Conservation (phyloP, 1,284 basidiomycete species). For the Boletus coffeatus region DNA sequence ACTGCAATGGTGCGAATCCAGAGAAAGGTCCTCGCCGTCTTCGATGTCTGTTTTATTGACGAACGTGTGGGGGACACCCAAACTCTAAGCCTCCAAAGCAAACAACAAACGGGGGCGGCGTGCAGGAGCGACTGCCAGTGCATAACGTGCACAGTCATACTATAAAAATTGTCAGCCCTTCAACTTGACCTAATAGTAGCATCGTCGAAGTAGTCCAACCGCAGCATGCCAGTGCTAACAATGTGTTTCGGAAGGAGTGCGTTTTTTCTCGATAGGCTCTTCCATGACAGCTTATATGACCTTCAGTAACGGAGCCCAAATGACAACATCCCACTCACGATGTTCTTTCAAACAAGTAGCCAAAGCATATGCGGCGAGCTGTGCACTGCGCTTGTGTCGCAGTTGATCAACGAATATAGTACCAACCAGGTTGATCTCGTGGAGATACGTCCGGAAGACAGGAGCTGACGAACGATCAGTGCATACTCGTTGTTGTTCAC, state of each 20-base stretch:
- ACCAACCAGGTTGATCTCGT: not conserved
- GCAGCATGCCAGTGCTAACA: too few species aligned
- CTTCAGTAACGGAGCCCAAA: not conserved
- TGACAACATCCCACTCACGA: conserved; percentile 3
- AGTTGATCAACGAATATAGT: conserved; percentile 13
- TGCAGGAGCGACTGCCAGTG: too few species aligned
- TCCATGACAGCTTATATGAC: conserved; percentile 17
- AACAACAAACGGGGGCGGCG: too few species aligned
- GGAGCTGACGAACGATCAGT: conserved; percentile 4
- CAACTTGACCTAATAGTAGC: conserved; percentile 10
- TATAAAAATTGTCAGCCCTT: conserved; percentile 11
- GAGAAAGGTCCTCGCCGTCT: too few species aligned
- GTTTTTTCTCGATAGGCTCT: not conserved
- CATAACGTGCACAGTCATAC: too few species aligned
- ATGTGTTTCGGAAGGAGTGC: conserved; percentile 6
- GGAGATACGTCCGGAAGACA: conserved; percentile 4
- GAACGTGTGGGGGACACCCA: too few species aligned
- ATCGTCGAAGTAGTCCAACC: conserved; percentile 15
- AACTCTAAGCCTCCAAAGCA: too few species aligned
- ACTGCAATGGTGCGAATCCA: too few species aligned
- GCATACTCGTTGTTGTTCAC: not conserved
- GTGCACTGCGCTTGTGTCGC: conserved; percentile 4
- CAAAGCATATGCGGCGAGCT: conserved; percentile 17
- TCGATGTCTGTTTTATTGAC: too few species aligned
- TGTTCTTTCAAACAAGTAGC: conserved; percentile 12